phyloP scores from a whole-genome alignment of 768 basidiomycete species.

The Pleurotus salmoneostramineus region DNA sequence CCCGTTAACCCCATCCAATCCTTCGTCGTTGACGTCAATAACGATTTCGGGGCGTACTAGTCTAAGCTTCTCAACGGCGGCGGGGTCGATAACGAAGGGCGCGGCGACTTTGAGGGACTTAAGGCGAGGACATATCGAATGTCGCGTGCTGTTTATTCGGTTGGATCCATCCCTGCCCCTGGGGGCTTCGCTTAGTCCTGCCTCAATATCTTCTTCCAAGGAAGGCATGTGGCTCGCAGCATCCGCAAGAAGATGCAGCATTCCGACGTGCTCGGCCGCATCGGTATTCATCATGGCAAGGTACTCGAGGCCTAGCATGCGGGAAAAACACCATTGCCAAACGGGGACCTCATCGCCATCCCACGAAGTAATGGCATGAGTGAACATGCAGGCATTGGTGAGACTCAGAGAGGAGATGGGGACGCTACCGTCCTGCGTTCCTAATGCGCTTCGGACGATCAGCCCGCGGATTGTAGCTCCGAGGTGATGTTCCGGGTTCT shows the following conservation, averaged over 20 bases:
- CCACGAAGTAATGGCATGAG: background rate
- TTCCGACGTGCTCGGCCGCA: conserved; percentile 1
- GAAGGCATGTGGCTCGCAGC: conserved; percentile 1
- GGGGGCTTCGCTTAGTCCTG: background rate
- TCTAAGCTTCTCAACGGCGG: background rate
- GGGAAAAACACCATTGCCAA: conserved; percentile 6
- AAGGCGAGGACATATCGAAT: conserved; percentile 1
- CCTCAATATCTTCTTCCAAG: conserved; percentile 2
- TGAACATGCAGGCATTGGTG: conserved; percentile 7
- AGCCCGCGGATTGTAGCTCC: conserved; percentile 2
- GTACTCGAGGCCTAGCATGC: background rate
- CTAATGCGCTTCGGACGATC: conserved; percentile 1
- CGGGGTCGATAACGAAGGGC: background rate
- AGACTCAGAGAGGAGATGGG: conserved; percentile 1
- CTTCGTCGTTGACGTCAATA: background rate
- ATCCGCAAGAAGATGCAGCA: conserved; percentile 6
- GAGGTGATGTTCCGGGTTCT: conserved; percentile 3
- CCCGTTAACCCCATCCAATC: background rate
- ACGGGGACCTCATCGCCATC: conserved; percentile 6
- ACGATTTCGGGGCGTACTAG: background rate
- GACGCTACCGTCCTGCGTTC: background rate
- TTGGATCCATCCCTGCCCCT: background rate
- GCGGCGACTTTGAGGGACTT: conserved; percentile 1
- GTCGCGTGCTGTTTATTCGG: background rate
- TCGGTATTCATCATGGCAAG: background rate